Conservation (phyloP, 1,139 yeast species). For the Pichia inconspicua region DNA sequence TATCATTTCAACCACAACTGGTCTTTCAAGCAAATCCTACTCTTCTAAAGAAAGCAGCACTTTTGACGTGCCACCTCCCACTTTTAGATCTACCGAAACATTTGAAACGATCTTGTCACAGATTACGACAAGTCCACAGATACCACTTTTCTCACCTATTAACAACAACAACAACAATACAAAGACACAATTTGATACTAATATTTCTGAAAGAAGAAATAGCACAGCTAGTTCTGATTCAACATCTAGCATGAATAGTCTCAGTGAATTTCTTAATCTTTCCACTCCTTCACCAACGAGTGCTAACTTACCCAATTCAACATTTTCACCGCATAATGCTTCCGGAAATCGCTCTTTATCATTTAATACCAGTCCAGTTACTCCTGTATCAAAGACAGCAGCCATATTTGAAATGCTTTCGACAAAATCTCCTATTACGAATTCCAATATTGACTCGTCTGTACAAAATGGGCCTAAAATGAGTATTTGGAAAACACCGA, state of each 20-base stretch:
- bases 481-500: neutral
- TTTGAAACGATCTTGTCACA: slow-evolving; percentile 4
- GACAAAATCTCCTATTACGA: slow-evolving; percentile 1
- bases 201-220: neutral
- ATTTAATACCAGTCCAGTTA: slow-evolving; percentile 3
- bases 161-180: neutral
- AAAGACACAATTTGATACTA: neutral
- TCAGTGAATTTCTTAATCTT: neutral
- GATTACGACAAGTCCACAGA: neutral
- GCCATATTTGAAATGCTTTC: slow-evolving; percentile 6
- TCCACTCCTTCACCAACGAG: slow-evolving; percentile 1
- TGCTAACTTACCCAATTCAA: neutral
- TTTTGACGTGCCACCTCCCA: neutral
- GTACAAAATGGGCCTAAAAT: neutral
- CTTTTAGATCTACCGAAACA: slow-evolving; percentile 7
- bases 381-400: slow-evolving; percentile 11
- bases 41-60: slow-evolving; percentile 5
- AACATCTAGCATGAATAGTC: neutral
- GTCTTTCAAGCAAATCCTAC: slow-evolving; percentile 2
- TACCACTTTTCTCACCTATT: neutral
- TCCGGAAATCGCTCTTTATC: neutral
- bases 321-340: slow-evolving; percentile 2
- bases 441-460: neutral
- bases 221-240: slow-evolving; percentile 2
- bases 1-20: slow-evolving; percentile 5